phyloP scores from a whole-genome alignment of 257 asterid species.

The Paraleonurus japonicus region DNA sequence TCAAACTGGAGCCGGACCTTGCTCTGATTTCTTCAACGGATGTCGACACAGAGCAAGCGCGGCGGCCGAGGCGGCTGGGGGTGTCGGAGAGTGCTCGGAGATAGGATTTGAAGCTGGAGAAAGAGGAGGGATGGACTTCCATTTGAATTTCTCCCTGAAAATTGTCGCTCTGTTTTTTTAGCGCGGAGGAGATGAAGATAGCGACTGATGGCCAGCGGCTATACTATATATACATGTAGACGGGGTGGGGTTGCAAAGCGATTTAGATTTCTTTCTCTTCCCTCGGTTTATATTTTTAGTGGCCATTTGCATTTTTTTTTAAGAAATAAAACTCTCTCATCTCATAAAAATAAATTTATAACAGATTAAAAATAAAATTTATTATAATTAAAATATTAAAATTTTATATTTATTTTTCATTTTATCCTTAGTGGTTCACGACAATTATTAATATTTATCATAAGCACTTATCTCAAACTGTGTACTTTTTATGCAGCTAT shows the following conservation, averaged over 20 bases:
- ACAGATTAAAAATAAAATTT: no score
- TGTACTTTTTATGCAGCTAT: no score
- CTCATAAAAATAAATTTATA: no score
- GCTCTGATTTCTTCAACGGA: conserved; percentile 54
- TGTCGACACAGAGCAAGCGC: conserved; percentile 70
- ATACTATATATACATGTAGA: conserved; percentile 27
- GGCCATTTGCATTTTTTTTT: background rate
- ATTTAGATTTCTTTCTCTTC: no score
- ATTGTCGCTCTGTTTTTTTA: background rate
- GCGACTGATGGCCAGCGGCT: conserved; percentile 10
- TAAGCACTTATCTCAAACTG: background rate
- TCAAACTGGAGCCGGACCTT: conserved; percentile 66
- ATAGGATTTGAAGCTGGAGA: conserved; percentile 58
- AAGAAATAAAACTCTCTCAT: no score
- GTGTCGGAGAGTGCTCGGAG: conserved; percentile 80
- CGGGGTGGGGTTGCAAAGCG: background rate
- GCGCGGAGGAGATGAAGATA: conserved; percentile 14
- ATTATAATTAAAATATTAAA: no score
- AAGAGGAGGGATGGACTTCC: conserved; percentile 47
- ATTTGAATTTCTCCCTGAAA: conserved; percentile 14
- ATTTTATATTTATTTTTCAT: no score
- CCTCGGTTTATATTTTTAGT: background rate
- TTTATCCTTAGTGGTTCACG: no score
- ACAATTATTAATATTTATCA: no score
- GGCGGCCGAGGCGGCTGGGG: conserved; percentile 62